Base-by-base conservation (phyloP, 345 rosid genomes). In the Camelina laxa region DNA sequence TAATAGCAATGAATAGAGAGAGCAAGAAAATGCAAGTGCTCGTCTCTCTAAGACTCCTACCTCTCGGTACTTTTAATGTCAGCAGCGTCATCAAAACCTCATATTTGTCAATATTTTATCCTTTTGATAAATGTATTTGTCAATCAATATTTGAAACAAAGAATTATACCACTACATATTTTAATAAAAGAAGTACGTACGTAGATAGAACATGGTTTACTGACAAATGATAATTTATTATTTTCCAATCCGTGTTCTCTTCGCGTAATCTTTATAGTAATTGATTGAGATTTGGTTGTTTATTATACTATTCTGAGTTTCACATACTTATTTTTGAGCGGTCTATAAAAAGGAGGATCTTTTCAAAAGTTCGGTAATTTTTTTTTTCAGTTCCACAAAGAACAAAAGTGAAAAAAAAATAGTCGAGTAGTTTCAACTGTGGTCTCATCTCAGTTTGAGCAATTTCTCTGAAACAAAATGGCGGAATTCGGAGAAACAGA, bases 401-500 rank as follows among this genome's bases (percentile, higher is more conserved):
- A 41, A 41, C 30, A 31, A 41, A 41, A 33, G 36, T 33, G 45
- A 41, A 11, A 39, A 41, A 11, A 39, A 12, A 39, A 39, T 3
- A 41, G 15, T 41, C 5, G n/a, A 41, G 45, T 41, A 15, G 45
- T 41, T 41, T 39, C 42, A 4, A 12, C 13, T 39, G 13, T 39
- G 44, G 44, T 39, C 5, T 3, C 44, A 24, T 42, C 41, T 20
- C 22, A 47, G 19, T 20, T 42, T 59, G n/a, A 19, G 14, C 5
- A 7, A 48, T 49, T 49, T 19, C 22, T 49, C 22, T 49, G 12
- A 8, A 49, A 17, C 35, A 35, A 75, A 82, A 73, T 88, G 88
- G 72, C 73, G 65, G 74, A 87, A 58, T 72, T 83, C 64, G 76
- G 61, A 27, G 87, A 85, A 75, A 74, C 81, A 58, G 87, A 84